Conservation (phyloP, 257 asterid species). For the Dorcoceras hygrometricum region DNA sequence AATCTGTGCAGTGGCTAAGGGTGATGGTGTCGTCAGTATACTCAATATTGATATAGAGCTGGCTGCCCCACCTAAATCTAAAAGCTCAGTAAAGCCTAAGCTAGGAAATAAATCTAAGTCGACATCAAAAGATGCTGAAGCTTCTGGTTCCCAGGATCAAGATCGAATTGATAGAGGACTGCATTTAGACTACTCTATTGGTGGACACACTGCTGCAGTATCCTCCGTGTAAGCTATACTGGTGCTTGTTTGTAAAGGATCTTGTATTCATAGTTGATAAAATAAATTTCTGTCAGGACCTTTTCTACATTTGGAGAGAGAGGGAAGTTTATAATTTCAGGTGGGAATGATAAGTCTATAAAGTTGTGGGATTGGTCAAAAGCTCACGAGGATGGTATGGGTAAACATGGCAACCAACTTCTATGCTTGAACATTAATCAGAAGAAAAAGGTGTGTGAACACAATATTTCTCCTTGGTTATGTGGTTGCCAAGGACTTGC, state of each 20-base stretch:
- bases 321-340: conserved; percentile 78
- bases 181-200: conserved; percentile 65
- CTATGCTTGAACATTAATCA: conserved; percentile 44
- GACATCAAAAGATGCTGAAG: conserved; percentile 27
- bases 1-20: conserved; percentile 84
- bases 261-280: conserved; percentile 14
- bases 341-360: conserved; percentile 81
- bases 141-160: conserved; percentile 30
- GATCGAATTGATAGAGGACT: conserved; percentile 37
- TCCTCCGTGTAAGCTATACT: conserved; percentile 78
- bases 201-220: conserved; percentile 86
- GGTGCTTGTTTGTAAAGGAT: conserved; percentile 7
- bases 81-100: conserved; percentile 46
- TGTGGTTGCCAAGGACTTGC: not conserved
- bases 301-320: conserved; percentile 84
- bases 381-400: conserved; percentile 38
- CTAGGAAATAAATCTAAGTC: conserved; percentile 41
- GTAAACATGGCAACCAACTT: conserved; percentile 29
- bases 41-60: conserved; percentile 59
- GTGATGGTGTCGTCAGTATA: conserved; percentile 80
- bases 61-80: conserved; percentile 41
- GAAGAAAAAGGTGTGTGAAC: conserved; percentile 58
- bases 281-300: conserved; percentile 40
- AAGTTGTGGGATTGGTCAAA: conserved; percentile 87
- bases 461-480: not conserved